Base-by-base conservation (phyloP, 1,284 basidiomycete genomes). In the Cerioporus squamosus region DNA sequence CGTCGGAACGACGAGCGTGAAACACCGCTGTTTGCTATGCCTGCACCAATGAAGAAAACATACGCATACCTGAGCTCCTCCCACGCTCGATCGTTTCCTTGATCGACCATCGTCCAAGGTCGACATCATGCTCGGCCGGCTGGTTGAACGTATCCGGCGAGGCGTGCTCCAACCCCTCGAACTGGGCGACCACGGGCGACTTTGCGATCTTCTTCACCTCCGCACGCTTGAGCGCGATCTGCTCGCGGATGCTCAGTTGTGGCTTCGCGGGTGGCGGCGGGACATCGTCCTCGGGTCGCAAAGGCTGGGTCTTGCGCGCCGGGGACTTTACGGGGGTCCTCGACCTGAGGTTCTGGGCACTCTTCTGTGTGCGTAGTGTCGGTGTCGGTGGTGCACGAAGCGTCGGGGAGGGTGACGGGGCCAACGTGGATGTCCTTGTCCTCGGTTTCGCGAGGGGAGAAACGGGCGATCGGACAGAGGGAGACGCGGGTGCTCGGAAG, bases 81-180 rank as follows among this genome's bases (percentile, higher is more conserved):
- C 85, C 90, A 47, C 87, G 85, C 63, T 92, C 89, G 42, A 93
- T 91, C 0, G 86, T 82, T 67, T 93, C 88, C 57, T 84, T 82
- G 51, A 91, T 73, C n/a, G 88, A 81, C 74, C 82, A 82, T 53
- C 90, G 76, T 31, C 91, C 88, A 4, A 91, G 74, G 24, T 86
- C 79, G 56, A 85, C 65, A 44, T 70, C 80, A 23, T 86, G 83
- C 10, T 85, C 84, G 26, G 75, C 75, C 39, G 74, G 68, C 3
- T 72, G 66, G 17, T 61, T 64, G 39, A 55, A 57, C 1, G 70
- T 46, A 12, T 71, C 64, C 1, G 83, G 80, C 17, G 78, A 66
- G 24, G 78, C 79, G 60, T 85, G 81, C 62, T 83, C 82, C 36
- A 84, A 62, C 51, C 72, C 71, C 23, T 71, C 74, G 9, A 79